These are phyloP conservation scores for Fusarium duplospermum DNA, from an alignment of 2,329 filamentous ascomycete genomes.

Conservation along the genomic window DNA sequence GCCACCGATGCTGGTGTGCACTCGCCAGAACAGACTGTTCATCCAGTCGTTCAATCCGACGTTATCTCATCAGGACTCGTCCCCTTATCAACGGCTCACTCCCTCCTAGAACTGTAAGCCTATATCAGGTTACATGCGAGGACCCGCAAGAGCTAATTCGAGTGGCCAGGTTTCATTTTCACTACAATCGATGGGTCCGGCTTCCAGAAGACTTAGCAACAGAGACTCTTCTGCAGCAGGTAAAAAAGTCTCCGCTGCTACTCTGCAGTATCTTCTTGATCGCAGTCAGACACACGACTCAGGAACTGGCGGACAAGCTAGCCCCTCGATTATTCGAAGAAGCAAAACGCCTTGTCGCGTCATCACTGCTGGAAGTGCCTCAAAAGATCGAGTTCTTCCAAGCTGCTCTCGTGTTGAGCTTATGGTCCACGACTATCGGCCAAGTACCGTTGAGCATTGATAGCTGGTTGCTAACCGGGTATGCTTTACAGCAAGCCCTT, in stretches of 20 bases:
- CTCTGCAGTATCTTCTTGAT: conserved; percentile 43
- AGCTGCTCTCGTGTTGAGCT: conserved; percentile 37
- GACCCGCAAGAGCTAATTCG: background rate
- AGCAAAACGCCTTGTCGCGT: conserved; percentile 31
- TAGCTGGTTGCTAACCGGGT: conserved; percentile 43
- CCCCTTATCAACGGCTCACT: conserved; percentile 23
- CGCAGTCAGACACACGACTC: conserved; percentile 39
- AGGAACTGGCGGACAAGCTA: conserved; percentile 37
- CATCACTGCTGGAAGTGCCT: conserved; percentile 23
- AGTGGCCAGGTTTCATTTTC: conserved; percentile 35
- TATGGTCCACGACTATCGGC: conserved; percentile 45
- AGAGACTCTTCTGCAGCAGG: conserved; percentile 11
- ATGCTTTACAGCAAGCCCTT: conserved; percentile 41
- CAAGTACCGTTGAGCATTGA: conserved; percentile 44
- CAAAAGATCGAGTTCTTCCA: conserved; percentile 43
- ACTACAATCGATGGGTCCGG: conserved; percentile 45
- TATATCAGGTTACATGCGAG: background rate
- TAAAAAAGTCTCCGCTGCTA: conserved; percentile 34
- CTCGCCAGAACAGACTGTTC: conserved; percentile 18
- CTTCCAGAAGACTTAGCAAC: conserved; percentile 33
- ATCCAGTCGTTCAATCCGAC: conserved; percentile 9
- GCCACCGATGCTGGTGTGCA: conserved; percentile 40
- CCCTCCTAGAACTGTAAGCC: conserved; percentile 37
- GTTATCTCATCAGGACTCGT: conserved; percentile 40
- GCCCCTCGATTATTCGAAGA: conserved; percentile 41